These are phyloP conservation scores for Bromus sterilis DNA, from an alignment of 176 grass and related monocot species.

Conservation along the genomic window DNA sequence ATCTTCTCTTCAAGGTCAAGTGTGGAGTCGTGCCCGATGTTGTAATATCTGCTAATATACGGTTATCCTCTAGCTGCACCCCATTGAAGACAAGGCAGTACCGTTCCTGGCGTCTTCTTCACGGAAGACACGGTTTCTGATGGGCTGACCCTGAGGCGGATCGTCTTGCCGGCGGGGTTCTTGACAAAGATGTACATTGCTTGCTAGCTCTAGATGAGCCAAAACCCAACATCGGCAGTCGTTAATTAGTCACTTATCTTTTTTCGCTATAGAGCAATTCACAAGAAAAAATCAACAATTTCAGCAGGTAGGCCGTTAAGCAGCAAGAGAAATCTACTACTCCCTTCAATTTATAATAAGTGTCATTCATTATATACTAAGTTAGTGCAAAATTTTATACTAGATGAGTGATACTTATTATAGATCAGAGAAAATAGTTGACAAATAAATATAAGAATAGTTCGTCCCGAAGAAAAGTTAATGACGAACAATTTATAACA, in stretches of 20 bases:
- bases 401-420: too few relatives aligned
- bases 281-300: not conserved
- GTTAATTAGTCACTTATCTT: too few relatives aligned
- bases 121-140: not conserved
- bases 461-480: too few relatives aligned
- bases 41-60: not conserved
- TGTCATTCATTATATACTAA: too few relatives aligned
- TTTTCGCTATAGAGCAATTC: not conserved
- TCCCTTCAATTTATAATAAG: too few relatives aligned
- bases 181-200: slow-evolving; percentile 11
- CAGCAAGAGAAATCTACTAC: not conserved
- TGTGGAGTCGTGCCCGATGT: not conserved
- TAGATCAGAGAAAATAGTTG: too few relatives aligned
- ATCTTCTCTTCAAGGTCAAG: not conserved
- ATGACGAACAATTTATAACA: too few relatives aligned
- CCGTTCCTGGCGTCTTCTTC: not conserved
- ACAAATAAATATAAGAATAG: too few relatives aligned
- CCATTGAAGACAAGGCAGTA: not conserved
- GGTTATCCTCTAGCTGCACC: not conserved
- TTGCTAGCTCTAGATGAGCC: not conserved
- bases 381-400: too few relatives aligned
- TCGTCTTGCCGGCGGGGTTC: not conserved
- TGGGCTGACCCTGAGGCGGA: not conserved
- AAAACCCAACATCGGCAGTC: too few relatives aligned
- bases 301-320: not conserved